Evolutionary conservation across 257 asterid species (phyloP).

Genomic region (Echites panduratus): DNA sequence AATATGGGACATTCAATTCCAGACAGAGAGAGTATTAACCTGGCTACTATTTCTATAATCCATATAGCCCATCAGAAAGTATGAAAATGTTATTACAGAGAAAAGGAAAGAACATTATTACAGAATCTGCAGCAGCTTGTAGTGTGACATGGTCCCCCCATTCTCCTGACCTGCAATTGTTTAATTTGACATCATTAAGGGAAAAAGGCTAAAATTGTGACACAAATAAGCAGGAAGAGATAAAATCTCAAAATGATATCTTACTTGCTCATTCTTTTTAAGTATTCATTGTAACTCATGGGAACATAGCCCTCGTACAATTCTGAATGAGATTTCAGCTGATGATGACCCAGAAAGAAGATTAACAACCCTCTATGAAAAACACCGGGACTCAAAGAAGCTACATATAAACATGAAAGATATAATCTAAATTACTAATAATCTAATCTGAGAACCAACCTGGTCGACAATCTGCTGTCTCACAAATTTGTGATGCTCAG

Average conservation of each 20-base stretch:
- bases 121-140: slow-evolving; percentile 95
- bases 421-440: background rate
- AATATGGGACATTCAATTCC: no score
- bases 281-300: slow-evolving; percentile 62
- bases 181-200: slow-evolving; percentile 17
- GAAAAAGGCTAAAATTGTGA: background rate
- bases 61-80: no score
- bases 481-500: slow-evolving; percentile 76
- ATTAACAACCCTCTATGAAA: slow-evolving; percentile 7
- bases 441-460: slow-evolving; percentile 29
- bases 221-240: slow-evolving; percentile 9
- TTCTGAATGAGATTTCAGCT: slow-evolving; percentile 64
- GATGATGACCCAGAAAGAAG: slow-evolving; percentile 21
- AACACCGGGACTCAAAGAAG: slow-evolving; percentile 2
- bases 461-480: slow-evolving; percentile 64
- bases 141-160: slow-evolving; percentile 96
- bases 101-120: slow-evolving; percentile 23
- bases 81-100: background rate
- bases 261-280: slow-evolving; percentile 76
- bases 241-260: slow-evolving; percentile 5
- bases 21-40: no score
- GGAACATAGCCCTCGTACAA: slow-evolving; percentile 71
- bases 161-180: slow-evolving; percentile 64
- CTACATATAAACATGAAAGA: background rate
- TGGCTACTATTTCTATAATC: no score